Percentiles rank a stretch among this genome's conserved stretches.
phyloP scores from a whole-genome alignment of 1,284 basidiomycete genomes.

The Cryptococcus sp. region DNA sequence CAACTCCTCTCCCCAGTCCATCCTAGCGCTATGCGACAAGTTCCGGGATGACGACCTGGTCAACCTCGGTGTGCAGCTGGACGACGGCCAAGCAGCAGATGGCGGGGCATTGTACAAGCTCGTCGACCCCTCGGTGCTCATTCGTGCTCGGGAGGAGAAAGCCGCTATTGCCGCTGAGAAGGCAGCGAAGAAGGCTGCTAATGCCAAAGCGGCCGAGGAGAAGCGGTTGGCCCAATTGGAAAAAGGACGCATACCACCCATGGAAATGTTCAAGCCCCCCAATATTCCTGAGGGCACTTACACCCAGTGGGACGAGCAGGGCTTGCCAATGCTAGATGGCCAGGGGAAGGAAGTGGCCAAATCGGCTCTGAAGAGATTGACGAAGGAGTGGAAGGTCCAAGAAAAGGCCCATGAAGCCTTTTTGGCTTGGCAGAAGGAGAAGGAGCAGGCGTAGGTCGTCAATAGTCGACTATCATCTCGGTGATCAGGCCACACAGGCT shows the following conservation, averaged over 20 bases:
- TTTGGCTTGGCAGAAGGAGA: conserved; percentile 36
- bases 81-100: conserved; percentile 83
- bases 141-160: conserved; percentile 86
- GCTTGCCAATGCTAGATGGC: conserved; percentile 79
- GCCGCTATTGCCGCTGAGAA: conserved; percentile 74
- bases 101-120: conserved; percentile 95
- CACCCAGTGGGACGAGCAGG: conserved; percentile 77
- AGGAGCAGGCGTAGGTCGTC: conserved; percentile 1
- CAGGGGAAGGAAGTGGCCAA: conserved; percentile 86
- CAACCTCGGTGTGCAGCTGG: conserved; percentile 89
- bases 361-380: conserved; percentile 73
- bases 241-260: conserved; percentile 74
- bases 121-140: conserved; percentile 78
- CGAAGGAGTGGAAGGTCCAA: conserved; percentile 77
- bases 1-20: conserved; percentile 63
- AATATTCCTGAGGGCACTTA: conserved; percentile 70
- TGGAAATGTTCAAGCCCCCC: conserved; percentile 81
- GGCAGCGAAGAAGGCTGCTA: conserved; percentile 75
- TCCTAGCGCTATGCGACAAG: conserved; percentile 76
- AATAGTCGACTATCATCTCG: no score
- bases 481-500: no score
- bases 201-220: conserved; percentile 68
- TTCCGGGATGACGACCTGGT: conserved; percentile 88
- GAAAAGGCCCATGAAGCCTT: conserved; percentile 75
- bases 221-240: conserved; percentile 78